phyloP scores from a whole-genome alignment of 345 rosid genomes.

The Dimocarpus longan region DNA sequence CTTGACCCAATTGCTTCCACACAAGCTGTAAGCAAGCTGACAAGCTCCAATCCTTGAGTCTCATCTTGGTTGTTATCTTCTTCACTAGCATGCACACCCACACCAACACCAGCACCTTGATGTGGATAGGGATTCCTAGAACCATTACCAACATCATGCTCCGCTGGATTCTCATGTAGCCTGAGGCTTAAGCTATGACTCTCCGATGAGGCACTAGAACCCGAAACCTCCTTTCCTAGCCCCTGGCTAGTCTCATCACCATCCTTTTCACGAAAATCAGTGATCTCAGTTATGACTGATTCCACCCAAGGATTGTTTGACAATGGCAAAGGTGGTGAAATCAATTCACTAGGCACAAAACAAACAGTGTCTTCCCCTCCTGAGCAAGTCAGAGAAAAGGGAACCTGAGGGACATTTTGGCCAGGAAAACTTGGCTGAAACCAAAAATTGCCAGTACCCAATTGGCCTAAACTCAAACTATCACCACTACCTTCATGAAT shows the following conservation, averaged over 20 bases:
- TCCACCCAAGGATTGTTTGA: conserved; percentile 79
- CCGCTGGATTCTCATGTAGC: conserved; percentile 46
- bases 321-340: conserved; percentile 63
- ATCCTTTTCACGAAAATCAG: conserved; percentile 67
- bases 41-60: conserved; percentile 73
- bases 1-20: conserved; percentile 82
- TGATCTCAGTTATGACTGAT: conserved; percentile 71
- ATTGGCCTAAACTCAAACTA: conserved; percentile 46
- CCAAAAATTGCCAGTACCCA: conserved; percentile 65
- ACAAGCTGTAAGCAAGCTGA: conserved; percentile 66
- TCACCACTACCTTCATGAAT: conserved; percentile 43
- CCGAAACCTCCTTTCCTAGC: conserved; percentile 69
- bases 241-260: conserved; percentile 62
- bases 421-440: conserved; percentile 59
- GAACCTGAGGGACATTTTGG: conserved; percentile 53
- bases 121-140: conserved; percentile 54
- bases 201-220: conserved; percentile 81
- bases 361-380: conserved; percentile 71
- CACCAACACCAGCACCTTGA: conserved; percentile 26
- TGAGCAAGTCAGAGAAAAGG: conserved; percentile 72
- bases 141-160: conserved; percentile 58
- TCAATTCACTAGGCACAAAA: conserved; percentile 70
- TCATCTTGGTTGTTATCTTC: conserved; percentile 53
- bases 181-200: conserved; percentile 60
- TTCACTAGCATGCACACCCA: conserved; percentile 44